A percentile compares a stretch with the other conserved stretches of the same genome.
Conservation (phyloP, 345 rosid genomes). For the Raphanus sativus region DNA sequence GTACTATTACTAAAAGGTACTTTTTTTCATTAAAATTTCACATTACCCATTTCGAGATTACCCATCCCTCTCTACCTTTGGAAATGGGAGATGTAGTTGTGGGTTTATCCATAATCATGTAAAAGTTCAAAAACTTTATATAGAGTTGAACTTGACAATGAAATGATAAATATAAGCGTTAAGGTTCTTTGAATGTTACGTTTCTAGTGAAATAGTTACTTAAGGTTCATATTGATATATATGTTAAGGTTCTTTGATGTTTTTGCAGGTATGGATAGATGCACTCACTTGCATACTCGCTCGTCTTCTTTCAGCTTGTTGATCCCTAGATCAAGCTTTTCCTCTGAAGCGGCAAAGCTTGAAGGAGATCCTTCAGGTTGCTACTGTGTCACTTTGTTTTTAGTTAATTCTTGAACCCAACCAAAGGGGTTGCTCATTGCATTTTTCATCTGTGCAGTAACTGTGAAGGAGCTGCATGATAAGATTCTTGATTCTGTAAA, state of each 20-base stretch:
- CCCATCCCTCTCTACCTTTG: neutral
- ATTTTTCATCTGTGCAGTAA: constrained; percentile 44
- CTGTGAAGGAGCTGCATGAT: constrained; percentile 69
- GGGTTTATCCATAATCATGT: neutral
- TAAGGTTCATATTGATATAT: too few relatives aligned
- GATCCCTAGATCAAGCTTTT: constrained; percentile 38
- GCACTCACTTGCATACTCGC: constrained; percentile 4
- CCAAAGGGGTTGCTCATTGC: constrained; percentile 7
- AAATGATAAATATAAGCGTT: neutral
- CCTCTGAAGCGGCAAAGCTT: constrained; percentile 33
- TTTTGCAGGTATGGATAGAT: constrained; percentile 24
- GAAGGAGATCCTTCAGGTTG: constrained; percentile 35
- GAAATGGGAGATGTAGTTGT: neutral
- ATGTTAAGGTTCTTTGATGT: neutral
- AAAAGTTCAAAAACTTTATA: neutral
- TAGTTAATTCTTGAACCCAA: neutral
- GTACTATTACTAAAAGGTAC: constrained; percentile 40
- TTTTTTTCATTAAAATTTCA: neutral
- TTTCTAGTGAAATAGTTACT: neutral
- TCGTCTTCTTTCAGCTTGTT: constrained; percentile 17
- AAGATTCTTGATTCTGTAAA: constrained; percentile 61
- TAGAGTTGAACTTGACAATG: neutral
- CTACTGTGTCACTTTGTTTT: neutral
- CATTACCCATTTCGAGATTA: neutral
- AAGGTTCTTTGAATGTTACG: neutral